Evolutionary conservation across 2,329 filamentous ascomycete species (phyloP).

Genomic region (Ilyonectria mors-panacis): DNA sequence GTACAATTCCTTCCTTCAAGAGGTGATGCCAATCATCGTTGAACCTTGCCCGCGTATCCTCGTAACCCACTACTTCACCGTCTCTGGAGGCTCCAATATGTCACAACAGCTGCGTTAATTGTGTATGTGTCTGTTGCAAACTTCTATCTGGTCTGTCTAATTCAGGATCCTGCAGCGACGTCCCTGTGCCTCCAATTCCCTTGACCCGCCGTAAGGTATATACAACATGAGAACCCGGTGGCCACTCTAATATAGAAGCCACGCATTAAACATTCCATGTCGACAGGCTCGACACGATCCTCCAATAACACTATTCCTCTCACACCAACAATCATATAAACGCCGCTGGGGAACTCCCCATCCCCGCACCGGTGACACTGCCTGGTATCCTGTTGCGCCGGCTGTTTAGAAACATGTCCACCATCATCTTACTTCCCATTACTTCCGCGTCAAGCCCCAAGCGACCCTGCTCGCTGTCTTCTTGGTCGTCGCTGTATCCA

Average conservation of each 20-base stretch:
- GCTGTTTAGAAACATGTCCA: slow-evolving; percentile 68
- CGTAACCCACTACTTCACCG: neutral
- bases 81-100: neutral
- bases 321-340: slow-evolving; percentile 48
- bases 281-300: neutral
- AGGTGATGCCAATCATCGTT: neutral
- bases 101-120: neutral
- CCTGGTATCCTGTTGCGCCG: slow-evolving; percentile 60
- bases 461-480: neutral
- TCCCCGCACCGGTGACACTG: slow-evolving; percentile 44
- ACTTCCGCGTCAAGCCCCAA: slow-evolving; percentile 51
- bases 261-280: neutral
- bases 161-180: neutral
- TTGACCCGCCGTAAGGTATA: neutral
- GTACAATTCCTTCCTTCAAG: slow-evolving; percentile 18
- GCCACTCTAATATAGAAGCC: neutral
- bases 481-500: slow-evolving; percentile 25
- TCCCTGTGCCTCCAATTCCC: neutral
- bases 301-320: neutral
- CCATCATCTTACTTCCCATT: slow-evolving; percentile 66
- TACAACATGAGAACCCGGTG: neutral
- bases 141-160: slow-evolving; percentile 2
- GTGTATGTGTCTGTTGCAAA: slow-evolving; percentile 10
- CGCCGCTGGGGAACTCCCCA: slow-evolving; percentile 48
- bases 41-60: neutral